Evolutionary conservation across 2,329 filamentous ascomycete species (phyloP), one percentile per base, ranked within the genome.

Genomic region (Canariomyces notabilis): DNA sequence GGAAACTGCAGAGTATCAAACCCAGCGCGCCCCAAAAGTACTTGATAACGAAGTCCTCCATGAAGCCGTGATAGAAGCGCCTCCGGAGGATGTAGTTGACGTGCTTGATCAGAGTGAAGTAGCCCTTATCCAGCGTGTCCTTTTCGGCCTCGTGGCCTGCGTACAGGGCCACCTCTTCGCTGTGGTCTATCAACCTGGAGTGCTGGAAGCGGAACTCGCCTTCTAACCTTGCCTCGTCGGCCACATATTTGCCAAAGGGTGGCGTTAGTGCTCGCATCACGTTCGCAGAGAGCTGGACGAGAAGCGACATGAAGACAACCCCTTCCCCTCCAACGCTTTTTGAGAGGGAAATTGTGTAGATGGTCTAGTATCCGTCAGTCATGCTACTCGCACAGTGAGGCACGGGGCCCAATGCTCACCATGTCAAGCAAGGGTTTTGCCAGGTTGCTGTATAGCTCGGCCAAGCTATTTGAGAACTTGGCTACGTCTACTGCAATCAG

Each of bases 41-140:
- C 67, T 98, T 98, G 68, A 98, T 95, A 48, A 97, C 89, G 67
- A 96, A 98, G 66, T 98, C 93, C 65, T 98, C 93, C 91, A 97
- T 96, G 60, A 98, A 85, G n/a, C 90, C 91, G 64, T 98, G 91
- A 66, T 97, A 97, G 65, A 98, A 87, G 39, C 93, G 81, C 52
- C 88, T 77, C 32, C 90, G 79, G 51, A 98, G 70, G 55, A 97
- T 96, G 61, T 95, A 84, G 67, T 98, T 98, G 63, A 98, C 91
- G 68, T 98, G 93, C 69, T 96, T 97, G 72, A 98, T 98, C 31
- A 98, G 76, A 2, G 93, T 98, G 63, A 98, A 98, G 67, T 98
- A 98, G 14, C 93, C 91, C 70, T 97, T 97, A 68, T 98, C 93
- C 43, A 98, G 74, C 0, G 87, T 94, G 64, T 97, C 89, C 65